These are phyloP conservation scores for Colletotrichum destructivum DNA, from an alignment of 2,329 filamentous ascomycete species.

Conservation along the genomic window DNA sequence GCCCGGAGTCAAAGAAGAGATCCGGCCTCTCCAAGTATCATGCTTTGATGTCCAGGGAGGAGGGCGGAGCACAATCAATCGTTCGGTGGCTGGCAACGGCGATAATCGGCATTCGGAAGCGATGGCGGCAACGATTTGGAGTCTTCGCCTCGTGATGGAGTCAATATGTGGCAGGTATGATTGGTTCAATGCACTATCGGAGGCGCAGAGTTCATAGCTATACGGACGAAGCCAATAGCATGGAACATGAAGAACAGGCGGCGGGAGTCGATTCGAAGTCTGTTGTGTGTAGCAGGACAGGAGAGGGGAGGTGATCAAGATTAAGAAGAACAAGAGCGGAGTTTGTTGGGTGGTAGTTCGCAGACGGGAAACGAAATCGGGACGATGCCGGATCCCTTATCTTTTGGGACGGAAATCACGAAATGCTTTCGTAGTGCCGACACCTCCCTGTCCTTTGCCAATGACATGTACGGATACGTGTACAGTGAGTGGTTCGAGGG, in stretches of 20 bases:
- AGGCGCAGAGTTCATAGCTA: constrained; percentile 34
- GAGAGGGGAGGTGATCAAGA: background rate
- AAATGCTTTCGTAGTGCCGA: constrained; percentile 9
- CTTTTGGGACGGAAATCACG: constrained; percentile 23
- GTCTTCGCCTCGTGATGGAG: background rate
- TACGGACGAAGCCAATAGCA: constrained; percentile 11
- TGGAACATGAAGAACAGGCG: constrained; percentile 18
- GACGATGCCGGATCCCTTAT: constrained; percentile 37
- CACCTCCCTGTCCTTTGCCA: background rate
- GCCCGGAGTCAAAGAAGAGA: background rate
- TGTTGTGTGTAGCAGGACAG: background rate
- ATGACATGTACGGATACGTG: constrained; percentile 1
- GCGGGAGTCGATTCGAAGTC: background rate
- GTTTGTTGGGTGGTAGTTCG: constrained; percentile 8
- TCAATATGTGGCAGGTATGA: background rate
- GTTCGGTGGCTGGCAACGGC: background rate
- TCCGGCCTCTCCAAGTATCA: constrained; percentile 24
- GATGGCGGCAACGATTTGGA: constrained; percentile 17
- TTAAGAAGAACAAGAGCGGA: background rate
- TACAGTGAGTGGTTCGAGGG: background rate
- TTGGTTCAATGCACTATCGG: constrained; percentile 34
- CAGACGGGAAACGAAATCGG: constrained; percentile 7
- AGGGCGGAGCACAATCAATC: background rate
- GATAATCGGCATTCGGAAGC: constrained; percentile 14
- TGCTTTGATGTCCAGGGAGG: constrained; percentile 16